phyloP scores from a whole-genome alignment of 805 yeast species.

The Pichia scutulata region DNA sequence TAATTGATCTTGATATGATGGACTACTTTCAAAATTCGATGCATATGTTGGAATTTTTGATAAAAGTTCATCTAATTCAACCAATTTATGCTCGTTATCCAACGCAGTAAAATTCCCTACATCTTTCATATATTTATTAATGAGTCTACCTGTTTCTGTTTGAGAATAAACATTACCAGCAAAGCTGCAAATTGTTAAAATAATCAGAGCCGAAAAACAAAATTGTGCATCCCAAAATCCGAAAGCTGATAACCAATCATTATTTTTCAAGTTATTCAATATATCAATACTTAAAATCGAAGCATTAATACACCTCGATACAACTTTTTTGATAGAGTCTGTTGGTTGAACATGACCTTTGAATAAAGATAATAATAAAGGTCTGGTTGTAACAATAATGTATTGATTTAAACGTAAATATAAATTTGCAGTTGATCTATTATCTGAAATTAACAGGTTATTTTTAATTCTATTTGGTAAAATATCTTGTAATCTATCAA shows the following conservation, averaged over 20 bases:
- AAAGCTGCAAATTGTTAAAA: conserved; percentile 20
- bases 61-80: conserved; percentile 16
- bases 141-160: conserved; percentile 18
- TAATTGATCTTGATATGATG: background rate
- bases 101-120: conserved; percentile 27
- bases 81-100: conserved; percentile 24
- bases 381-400: conserved; percentile 28
- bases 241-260: conserved; percentile 26
- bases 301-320: conserved; percentile 23
- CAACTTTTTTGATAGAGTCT: conserved; percentile 21
- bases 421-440: conserved; percentile 26
- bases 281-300: conserved; percentile 10
- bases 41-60: conserved; percentile 4
- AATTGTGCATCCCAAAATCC: conserved; percentile 31
- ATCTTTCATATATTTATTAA: conserved; percentile 19
- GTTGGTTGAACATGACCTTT: conserved; percentile 19
- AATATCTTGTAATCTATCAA: conserved; percentile 19
- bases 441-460: conserved; percentile 13
- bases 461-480: conserved; percentile 16
- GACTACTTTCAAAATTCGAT: background rate
- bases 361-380: conserved; percentile 25
- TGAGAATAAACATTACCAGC: conserved; percentile 17
- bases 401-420: conserved; percentile 27
- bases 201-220: conserved; percentile 25
- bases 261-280: conserved; percentile 12